These are phyloP conservation scores for Takashimella tepidaria DNA, from an alignment of 1,284 basidiomycete genomes.

Conservation along the genomic window DNA sequence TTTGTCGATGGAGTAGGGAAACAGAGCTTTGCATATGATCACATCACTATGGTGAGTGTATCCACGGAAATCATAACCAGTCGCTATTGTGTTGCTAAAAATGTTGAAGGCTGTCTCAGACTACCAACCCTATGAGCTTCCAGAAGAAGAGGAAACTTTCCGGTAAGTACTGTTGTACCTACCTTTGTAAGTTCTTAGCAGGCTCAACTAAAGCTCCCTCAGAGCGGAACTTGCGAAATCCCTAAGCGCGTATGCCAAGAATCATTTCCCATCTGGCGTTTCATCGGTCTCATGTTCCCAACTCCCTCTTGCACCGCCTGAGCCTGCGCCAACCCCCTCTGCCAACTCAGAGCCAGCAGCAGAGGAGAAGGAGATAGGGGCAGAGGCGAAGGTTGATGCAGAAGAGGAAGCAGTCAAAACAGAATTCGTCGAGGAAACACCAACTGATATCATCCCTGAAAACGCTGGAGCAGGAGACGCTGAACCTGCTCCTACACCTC, in stretches of 20 bases:
- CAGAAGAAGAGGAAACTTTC: constrained; percentile 64
- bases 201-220: too few relatives aligned
- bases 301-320: constrained; percentile 29
- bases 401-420: too few relatives aligned
- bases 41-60: constrained; percentile 63
- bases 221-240: constrained; percentile 66
- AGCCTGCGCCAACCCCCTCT: constrained; percentile 8
- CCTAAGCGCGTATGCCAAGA: constrained; percentile 62
- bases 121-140: constrained; percentile 58
- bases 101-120: constrained; percentile 66
- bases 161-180: constrained; percentile 53
- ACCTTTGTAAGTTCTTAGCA: too few relatives aligned
- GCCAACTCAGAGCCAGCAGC: constrained; percentile 4
- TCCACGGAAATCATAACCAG: not conserved
- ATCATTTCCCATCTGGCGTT: constrained; percentile 72
- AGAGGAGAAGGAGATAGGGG: not conserved
- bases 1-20: constrained; percentile 76
- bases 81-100: constrained; percentile 1
- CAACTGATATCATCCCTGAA: constrained; percentile 31
- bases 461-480: constrained; percentile 23
- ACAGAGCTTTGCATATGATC: constrained; percentile 73
- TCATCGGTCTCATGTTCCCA: constrained; percentile 58
- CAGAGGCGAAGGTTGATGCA: too few relatives aligned
- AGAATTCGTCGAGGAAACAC: constrained; percentile 6
- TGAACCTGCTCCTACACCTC: constrained; percentile 30